Percentiles rank a stretch among this genome's conserved stretches.
Evolutionary conservation across 108 stramenopile genomes (phyloP).

Genomic region (Skeletonema grethae): DNA sequence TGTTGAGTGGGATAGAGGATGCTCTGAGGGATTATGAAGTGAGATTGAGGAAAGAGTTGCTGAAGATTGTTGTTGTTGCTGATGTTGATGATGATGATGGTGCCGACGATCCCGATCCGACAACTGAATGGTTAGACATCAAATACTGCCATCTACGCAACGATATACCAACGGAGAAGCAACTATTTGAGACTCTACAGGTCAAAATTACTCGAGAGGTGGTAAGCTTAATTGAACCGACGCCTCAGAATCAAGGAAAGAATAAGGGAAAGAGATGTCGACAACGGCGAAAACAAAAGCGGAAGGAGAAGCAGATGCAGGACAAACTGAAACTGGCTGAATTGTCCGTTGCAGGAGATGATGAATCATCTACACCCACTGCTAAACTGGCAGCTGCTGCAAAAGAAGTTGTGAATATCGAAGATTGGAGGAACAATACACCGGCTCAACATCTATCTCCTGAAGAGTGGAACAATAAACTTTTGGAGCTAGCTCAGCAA

Average conservation of each 20-base stretch:
- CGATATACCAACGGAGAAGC: constrained; percentile 58
- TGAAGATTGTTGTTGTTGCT: not conserved
- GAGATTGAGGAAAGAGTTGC: constrained; percentile 40
- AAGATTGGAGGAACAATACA: constrained; percentile 45
- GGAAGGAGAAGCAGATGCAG: constrained; percentile 23
- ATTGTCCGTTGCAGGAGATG: not conserved
- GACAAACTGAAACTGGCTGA: constrained; percentile 9
- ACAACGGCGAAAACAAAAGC: constrained; percentile 32
- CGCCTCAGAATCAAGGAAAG: not conserved
- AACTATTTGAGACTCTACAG: constrained; percentile 62
- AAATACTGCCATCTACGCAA: constrained; percentile 76
- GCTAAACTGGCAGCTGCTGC: constrained; percentile 1
- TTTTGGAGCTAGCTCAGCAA: constrained; percentile 26
- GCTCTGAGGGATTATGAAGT: constrained; percentile 57
- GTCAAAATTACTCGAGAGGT: constrained; percentile 75
- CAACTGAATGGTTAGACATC: constrained; percentile 56
- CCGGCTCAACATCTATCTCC: constrained; percentile 71
- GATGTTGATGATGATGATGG: constrained; percentile 2
- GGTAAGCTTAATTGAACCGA: constrained; percentile 66
- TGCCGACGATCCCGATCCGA: no score
- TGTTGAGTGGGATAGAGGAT: constrained; percentile 54
- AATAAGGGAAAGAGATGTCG: constrained; percentile 29
- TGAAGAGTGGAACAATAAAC: constrained; percentile 67
- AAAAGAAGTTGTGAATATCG: constrained; percentile 12
- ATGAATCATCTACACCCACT: constrained; percentile 4